Conservation (phyloP, 176 grass and related monocot species). For the Themeda triandra region DNA sequence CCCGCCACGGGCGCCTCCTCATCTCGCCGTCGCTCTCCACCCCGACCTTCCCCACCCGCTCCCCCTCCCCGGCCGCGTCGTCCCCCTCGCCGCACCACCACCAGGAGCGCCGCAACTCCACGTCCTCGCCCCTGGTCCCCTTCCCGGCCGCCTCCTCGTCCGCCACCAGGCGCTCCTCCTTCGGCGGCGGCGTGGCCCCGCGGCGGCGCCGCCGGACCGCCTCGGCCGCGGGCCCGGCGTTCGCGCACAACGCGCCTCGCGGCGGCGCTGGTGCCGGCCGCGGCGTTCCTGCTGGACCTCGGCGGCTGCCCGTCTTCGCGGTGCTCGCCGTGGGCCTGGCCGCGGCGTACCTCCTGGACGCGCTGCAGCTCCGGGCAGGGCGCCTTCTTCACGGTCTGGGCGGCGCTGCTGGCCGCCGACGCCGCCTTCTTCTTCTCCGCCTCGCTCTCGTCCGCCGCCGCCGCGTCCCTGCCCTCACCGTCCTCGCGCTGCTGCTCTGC, state of each 20-base stretch:
- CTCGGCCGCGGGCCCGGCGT: slow-evolving; percentile 46
- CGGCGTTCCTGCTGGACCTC: slow-evolving; percentile 85
- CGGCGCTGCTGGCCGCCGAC: slow-evolving; percentile 61
- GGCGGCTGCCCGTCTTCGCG: slow-evolving; percentile 71
- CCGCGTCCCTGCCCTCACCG: slow-evolving; percentile 62
- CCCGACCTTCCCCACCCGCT: slow-evolving; percentile 59
- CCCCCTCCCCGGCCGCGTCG: slow-evolving; percentile 28
- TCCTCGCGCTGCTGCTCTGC: slow-evolving; percentile 84
- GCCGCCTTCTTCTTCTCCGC: slow-evolving; percentile 97
- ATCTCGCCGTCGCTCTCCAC: slow-evolving; percentile 62
- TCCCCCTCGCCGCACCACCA: slow-evolving; percentile 40
- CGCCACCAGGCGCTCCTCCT: slow-evolving; percentile 21
- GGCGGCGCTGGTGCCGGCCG: slow-evolving; percentile 67
- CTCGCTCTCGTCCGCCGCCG: slow-evolving; percentile 46
- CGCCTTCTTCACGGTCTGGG: slow-evolving; percentile 86
- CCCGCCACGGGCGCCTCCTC: slow-evolving; percentile 65
- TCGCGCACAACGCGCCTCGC: slow-evolving; percentile 74
- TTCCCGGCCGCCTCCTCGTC: slow-evolving; percentile 43
- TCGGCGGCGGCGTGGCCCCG: slow-evolving; percentile 8
- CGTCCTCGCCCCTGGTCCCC: slow-evolving; percentile 47
- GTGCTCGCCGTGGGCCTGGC: slow-evolving; percentile 72
- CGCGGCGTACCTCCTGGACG: slow-evolving; percentile 77
- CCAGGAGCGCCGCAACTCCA: slow-evolving; percentile 51
- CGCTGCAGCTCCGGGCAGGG: slow-evolving; percentile 53
- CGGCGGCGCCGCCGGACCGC: slow-evolving; percentile 14